These are phyloP conservation scores for Pyrenophora tritici-repentis DNA, from an alignment of 2,329 filamentous ascomycete species.

Conservation along the genomic window DNA sequence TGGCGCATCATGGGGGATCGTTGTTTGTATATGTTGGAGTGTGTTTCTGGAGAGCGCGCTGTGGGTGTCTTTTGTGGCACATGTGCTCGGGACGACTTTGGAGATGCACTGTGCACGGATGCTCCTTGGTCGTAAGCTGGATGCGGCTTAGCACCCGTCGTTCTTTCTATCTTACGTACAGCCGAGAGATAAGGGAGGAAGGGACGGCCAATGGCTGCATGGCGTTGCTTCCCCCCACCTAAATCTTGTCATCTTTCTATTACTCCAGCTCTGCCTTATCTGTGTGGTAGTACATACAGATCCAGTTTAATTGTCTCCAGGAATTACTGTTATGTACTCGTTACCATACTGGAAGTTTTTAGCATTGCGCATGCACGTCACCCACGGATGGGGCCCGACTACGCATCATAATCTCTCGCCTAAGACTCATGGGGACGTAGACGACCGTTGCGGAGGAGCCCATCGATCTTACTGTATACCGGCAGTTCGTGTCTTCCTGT, in stretches of 20 bases:
- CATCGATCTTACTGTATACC: too few species aligned
- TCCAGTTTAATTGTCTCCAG: slow-evolving; percentile 7
- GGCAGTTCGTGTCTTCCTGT: neutral
- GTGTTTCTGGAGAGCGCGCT: slow-evolving; percentile 25
- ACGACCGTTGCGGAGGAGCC: slow-evolving; percentile 11
- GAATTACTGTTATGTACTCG: slow-evolving; percentile 47
- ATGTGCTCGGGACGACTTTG: slow-evolving; percentile 36
- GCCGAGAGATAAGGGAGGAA: slow-evolving; percentile 37
- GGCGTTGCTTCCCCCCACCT: slow-evolving; percentile 29
- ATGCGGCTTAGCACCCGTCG: slow-evolving; percentile 18
- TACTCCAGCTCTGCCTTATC: slow-evolving; percentile 26
- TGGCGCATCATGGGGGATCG: slow-evolving; percentile 30
- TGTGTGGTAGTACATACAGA: slow-evolving; percentile 9
- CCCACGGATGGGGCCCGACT: slow-evolving; percentile 21
- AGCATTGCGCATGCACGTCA: slow-evolving; percentile 35
- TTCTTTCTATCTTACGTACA: slow-evolving; percentile 16
- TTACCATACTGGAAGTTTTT: slow-evolving; percentile 22
- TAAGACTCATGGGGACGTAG: slow-evolving; percentile 1
- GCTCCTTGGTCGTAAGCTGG: slow-evolving; percentile 8
- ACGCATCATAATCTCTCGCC: slow-evolving; percentile 24
- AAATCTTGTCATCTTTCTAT: slow-evolving; percentile 13
- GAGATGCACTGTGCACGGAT: slow-evolving; percentile 14
- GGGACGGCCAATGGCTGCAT: slow-evolving; percentile 27
- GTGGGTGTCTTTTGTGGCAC: slow-evolving; percentile 40
- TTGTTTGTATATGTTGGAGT: slow-evolving; percentile 19